Evolutionary conservation across 495 filamentous ascomycete genomes (phyloP), one percentile per base, ranked within the genome.

Genomic region (Aspergillus wentii): DNA sequence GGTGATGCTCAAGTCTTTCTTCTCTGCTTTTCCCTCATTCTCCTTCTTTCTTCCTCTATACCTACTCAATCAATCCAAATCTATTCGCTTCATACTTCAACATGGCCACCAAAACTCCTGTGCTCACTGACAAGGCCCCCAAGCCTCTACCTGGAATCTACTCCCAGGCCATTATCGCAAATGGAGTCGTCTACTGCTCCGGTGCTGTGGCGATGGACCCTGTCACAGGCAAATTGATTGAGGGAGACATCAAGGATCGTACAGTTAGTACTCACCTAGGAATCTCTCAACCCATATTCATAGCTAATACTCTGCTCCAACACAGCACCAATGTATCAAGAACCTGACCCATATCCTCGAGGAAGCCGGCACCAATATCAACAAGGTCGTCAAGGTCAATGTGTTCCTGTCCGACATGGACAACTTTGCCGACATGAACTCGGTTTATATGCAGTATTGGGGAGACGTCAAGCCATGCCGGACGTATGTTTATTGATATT

Each of bases 361-460:
- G 40, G 82, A 75, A 22, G 77, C 81, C 2, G 79, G 78, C 6
- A 77, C 76, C 28, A 61, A 62, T 26, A 61, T 86, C 34, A 65
- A 66, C 40, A 82, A 82, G 45, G 82, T 85, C 9, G 71, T 87
- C 34, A 83, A 86, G 56, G 76, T 79, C 46, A 82, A 77, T 43
- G 76, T 86, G 30, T 88, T 84, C 56, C 52, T 88, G 27, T 72
- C 75, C 5, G 71, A 71, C 38, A 86, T 88, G 82, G 74, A 75
- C 35, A 73, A 84, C 49, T 86, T 86, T 40, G 71, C 68, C 8
- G 74, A 76, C 30, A 78, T 85, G 75, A 85, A 80, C 41, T 63
- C 63, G 27, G 74, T 68, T 0, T 82, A 79, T 42, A 72, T 70
- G 36, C 66, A 72, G 38, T 70, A 77, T 40, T 79, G 79, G 54